Base-by-base conservation (phyloP, 768 basidiomycete species). In the Suillus subalutaceus region DNA sequence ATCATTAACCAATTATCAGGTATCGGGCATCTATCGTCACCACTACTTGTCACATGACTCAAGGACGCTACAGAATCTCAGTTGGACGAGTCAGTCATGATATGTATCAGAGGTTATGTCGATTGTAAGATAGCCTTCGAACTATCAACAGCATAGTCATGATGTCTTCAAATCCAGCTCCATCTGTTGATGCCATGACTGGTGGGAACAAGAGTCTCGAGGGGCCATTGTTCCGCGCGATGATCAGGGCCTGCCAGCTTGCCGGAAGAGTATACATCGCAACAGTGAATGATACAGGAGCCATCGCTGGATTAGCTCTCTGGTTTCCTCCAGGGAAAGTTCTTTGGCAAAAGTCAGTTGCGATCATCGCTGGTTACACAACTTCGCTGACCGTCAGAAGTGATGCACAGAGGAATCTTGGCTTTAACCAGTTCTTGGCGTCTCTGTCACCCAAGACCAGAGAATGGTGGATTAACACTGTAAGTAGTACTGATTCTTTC, bases 241-340 rank as follows among this genome's bases (percentile, higher is more conserved):
- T 55, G 53, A 55, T 55, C 53, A 55, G 30, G 18, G 53, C 53
- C 30, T 55, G 53, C 18, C 32, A 10, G 10, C 30, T 32, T 12
- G 53, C 10, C 5, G 53, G 53, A 55, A 20, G 20, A 55, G 32
- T 55, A 20, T 55, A 35, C 32, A 32, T 20, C 18, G 53, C 53
- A 6, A 20, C 30, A 35, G 32, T 23, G 13, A 13, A 13, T 3
- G 0, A 6, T 48, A 48, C 46, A 6, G 18, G 53, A 1, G 50
- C 50, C 50, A 26, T 52, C 7, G 50, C 50, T 53, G 52, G 52
- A 53, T 30, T 53, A 30, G 52, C 52, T 53, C 52, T 53, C 52
- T 53, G 52, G 26, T 53, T 53, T 53, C 26, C 52, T 53, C 52
- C 52, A 30, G 52, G 52, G 16, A 16, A 30, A 53, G 26, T 8